A percentile compares a stretch with the other conserved stretches of the same genome.
Conservation (phyloP, 2,329 filamentous ascomycete species). For the Fusarium sp. region DNA sequence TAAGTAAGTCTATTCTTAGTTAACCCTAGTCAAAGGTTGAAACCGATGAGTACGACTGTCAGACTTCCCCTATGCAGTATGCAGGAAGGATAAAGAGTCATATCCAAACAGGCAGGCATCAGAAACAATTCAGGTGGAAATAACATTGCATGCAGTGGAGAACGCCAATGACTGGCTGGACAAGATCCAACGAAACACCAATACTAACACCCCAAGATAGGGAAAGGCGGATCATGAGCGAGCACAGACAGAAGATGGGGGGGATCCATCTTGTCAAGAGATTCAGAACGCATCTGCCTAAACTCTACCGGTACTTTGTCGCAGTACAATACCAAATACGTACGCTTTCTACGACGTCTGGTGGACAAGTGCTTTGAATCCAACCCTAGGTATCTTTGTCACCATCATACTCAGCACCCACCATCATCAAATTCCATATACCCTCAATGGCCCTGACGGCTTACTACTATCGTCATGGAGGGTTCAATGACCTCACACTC, state of each 20-base stretch:
- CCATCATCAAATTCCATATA: conserved; percentile 13
- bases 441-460: conserved; percentile 10
- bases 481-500: conserved; percentile 44
- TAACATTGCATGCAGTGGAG: conserved; percentile 23
- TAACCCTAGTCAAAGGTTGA: conserved; percentile 11
- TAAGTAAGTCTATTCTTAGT: conserved; percentile 23
- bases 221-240: conserved; percentile 15
- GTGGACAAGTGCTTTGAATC: conserved; percentile 14
- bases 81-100: conserved; percentile 31
- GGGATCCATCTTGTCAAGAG: conserved; percentile 6
- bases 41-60: conserved; percentile 11
- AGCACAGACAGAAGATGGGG: conserved; percentile 18
- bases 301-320: conserved; percentile 1
- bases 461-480: conserved; percentile 32
- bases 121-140: conserved; percentile 17
- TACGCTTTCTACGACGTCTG: conserved; percentile 4
- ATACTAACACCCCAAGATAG: conserved; percentile 2
- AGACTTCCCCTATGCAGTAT: conserved; percentile 1
- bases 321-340: conserved; percentile 4
- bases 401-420: conserved; percentile 15
- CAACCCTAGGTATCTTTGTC: conserved; percentile 8
- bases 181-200: conserved; percentile 11
- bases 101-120: conserved; percentile 32
- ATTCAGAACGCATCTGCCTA: conserved; percentile 34
- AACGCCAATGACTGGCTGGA: conserved; percentile 19